Evolutionary conservation across 371 early-diverging fungal species (phyloP).

Genomic region (Mortierella sp.): DNA sequence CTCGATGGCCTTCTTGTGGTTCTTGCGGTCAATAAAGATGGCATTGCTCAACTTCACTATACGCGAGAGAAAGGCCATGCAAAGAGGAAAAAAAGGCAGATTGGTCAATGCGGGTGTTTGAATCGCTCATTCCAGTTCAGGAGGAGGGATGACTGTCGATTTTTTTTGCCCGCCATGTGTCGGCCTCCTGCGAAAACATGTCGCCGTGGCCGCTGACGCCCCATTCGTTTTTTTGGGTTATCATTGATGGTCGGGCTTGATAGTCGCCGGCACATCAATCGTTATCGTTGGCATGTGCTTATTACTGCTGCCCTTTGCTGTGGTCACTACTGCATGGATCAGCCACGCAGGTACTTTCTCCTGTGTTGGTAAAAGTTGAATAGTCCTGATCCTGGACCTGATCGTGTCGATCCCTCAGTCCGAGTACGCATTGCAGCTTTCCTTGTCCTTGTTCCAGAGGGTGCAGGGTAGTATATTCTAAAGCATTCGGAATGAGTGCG

Average conservation of each 20-base stretch:
- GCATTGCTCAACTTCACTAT: slow-evolving; percentile 82
- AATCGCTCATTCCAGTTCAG: neutral
- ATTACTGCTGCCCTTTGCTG: neutral
- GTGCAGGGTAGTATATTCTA: too few relatives aligned
- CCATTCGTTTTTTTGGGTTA: neutral
- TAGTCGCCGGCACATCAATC: neutral
- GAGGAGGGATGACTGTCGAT: slow-evolving; percentile 2
- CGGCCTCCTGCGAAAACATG: neutral
- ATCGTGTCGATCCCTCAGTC: too few relatives aligned
- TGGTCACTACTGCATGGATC: too few relatives aligned
- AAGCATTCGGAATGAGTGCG: too few relatives aligned
- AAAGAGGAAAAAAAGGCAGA: neutral
- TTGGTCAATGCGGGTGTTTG: neutral
- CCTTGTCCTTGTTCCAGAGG: too few relatives aligned
- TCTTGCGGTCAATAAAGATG: slow-evolving; percentile 92
- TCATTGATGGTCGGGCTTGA: neutral
- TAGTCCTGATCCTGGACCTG: too few relatives aligned
- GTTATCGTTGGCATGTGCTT: slow-evolving; percentile 1
- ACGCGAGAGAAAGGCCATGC: neutral
- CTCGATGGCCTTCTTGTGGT: slow-evolving; percentile 83
- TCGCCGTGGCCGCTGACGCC: neutral
- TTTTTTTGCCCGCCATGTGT: neutral
- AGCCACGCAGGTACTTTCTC: too few relatives aligned
- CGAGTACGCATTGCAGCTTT: too few relatives aligned
- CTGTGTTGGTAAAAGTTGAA: too few relatives aligned